Evolutionary conservation across 225 moss, liverwort and hornwort species (phyloP), one percentile per base, ranked within the genome.

Genomic region (Polytrichum formosum): DNA sequence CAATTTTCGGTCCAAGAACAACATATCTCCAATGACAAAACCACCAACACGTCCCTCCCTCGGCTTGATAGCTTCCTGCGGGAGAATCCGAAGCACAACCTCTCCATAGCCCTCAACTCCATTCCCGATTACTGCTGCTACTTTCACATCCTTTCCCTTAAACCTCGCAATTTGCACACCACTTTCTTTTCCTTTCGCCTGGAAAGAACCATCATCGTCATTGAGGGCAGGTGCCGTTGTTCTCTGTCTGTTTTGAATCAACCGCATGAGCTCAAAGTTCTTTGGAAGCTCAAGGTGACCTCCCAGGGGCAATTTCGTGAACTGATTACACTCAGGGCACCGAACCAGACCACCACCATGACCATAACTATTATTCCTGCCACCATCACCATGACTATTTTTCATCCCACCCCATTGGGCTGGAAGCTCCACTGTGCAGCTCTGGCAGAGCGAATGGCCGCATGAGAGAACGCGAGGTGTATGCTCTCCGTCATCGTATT

Each of bases 371-470:
- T 28, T 33, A 66, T 27, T 67, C 13, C 55, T 35, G 54, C 63
- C 31, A 7, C 58, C 70, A 31, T 31, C 7, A 31, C 31, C 31
- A 31, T 7, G 31, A 31, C 31, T 1, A 46, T 4, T 46, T 46
- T 46, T 46, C 46, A 46, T 16, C 17, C 35, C 54, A 63, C 78
- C 77, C 92, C 95, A 92, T 26, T 84, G 76, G 26, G 86, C 83
- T 10, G 83, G 91, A 53, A 95, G 76, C 70, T 95, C 91, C 67
- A 75, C 73, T 53, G 86, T 74, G 64, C 95, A 95, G 53, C 67
- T 90, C 73, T 93, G 86, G 79, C 95, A 95, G 56, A 93, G 77
- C 4, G 90, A 91, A 79, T 95, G 95, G 5, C 95, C 93, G 64
- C 93, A 95, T 0, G 91, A 88, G 22, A 95, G 56, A 18, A 95